These are phyloP conservation scores for Gigaspora rosea DNA, from an alignment of 192 early-diverging fungal genomes.

Conservation along the genomic window DNA sequence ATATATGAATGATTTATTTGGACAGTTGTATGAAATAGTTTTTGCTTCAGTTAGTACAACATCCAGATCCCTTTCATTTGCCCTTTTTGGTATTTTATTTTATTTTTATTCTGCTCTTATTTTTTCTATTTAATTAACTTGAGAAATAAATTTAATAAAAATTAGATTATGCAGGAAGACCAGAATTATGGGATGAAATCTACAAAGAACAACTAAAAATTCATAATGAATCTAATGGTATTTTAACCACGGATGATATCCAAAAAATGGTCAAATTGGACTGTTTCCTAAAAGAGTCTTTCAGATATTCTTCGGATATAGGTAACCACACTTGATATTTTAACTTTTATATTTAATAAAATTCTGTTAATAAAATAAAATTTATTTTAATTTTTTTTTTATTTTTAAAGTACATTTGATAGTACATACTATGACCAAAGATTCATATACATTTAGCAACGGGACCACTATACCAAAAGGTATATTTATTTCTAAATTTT, in stretches of 20 bases:
- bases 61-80: neutral
- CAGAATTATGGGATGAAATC: slow-evolving; percentile 8
- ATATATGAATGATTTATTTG: neutral
- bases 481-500: no score
- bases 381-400: neutral
- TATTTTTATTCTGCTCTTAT: neutral
- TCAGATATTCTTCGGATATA: neutral
- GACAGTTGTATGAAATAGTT: neutral
- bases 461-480: no score
- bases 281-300: slow-evolving; percentile 4
- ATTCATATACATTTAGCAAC: no score
- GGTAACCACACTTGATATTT: no score
- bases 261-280: slow-evolving; percentile 17
- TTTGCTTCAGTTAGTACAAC: neutral
- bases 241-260: neutral
- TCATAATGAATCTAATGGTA: neutral
- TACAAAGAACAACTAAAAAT: neutral
- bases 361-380: neutral
- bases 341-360: neutral
- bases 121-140: neutral
- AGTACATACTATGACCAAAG: no score
- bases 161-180: neutral
- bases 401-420: neutral
- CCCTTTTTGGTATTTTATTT: neutral
- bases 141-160: neutral